Percentiles rank a stretch among this genome's conserved stretches.
Conservation (phyloP, 257 asterid species). For the Scutellaria barbata region DNA sequence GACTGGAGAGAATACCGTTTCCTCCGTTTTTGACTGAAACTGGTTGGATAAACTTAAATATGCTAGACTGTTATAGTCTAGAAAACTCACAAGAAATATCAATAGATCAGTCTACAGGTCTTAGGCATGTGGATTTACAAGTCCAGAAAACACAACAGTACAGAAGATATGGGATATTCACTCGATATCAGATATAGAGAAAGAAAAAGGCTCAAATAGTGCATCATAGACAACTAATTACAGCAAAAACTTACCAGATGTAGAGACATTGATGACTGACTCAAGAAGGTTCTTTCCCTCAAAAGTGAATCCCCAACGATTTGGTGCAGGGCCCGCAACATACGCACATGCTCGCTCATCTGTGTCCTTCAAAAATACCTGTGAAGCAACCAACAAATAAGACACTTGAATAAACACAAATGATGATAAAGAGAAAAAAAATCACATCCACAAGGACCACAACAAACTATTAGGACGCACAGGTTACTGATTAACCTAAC, state of each 20-base stretch:
- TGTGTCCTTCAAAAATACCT: slow-evolving; percentile 96
- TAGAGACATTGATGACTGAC: slow-evolving; percentile 47
- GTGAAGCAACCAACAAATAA: slow-evolving; percentile 40
- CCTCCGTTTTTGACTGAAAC: no score
- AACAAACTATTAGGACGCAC: slow-evolving; percentile 22
- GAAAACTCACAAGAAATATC: no score
- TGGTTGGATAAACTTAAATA: no score
- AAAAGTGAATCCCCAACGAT: slow-evolving; percentile 94
- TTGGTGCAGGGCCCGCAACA: slow-evolving; percentile 99
- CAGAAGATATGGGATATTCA: no score
- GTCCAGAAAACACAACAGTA: no score
- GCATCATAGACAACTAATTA: not conserved
- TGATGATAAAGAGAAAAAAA: slow-evolving; percentile 19
- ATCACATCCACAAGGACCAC: slow-evolving; percentile 16
- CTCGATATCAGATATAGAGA: no score
- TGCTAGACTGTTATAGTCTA: no score
- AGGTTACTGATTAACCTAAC: slow-evolving; percentile 23
- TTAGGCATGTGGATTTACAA: no score
- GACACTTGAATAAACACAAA: slow-evolving; percentile 28
- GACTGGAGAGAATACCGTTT: no score
- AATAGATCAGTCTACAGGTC: no score
- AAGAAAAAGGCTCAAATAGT: not conserved
- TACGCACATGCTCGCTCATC: slow-evolving; percentile 99
- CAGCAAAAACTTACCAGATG: slow-evolving; percentile 57
- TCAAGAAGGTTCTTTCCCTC: slow-evolving; percentile 84